Evolutionary conservation across 805 yeast species (phyloP).

Genomic region (Maudiozyma saulgeensis): DNA sequence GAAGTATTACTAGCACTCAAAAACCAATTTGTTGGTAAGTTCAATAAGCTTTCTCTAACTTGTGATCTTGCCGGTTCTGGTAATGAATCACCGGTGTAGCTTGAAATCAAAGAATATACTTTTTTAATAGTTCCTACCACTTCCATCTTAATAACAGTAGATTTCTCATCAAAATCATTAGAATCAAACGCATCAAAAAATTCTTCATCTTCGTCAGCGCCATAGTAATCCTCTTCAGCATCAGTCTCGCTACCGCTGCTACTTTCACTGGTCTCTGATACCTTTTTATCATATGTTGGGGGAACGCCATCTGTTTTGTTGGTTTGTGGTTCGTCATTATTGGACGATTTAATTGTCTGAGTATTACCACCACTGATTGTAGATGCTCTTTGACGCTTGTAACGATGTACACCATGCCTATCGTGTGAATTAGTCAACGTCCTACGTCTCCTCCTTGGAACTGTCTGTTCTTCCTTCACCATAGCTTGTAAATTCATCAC

Average conservation of each 20-base stretch:
- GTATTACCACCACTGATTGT: not conserved
- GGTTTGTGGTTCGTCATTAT: not conserved
- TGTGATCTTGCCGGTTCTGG: constrained; percentile 73
- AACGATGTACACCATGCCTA: not conserved
- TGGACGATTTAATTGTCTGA: not conserved
- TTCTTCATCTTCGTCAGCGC: constrained; percentile 21
- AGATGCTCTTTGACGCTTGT: not conserved
- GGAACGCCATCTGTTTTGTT: not conserved
- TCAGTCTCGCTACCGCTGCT: constrained; percentile 3
- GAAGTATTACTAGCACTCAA: constrained; percentile 24
- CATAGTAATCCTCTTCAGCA: constrained; percentile 6
- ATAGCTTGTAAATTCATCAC: constrained; percentile 53
- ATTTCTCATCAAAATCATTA: constrained; percentile 16
- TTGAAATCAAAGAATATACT: constrained; percentile 76
- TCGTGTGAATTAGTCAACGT: constrained; percentile 2
- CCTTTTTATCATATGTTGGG: not conserved
- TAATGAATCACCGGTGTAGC: constrained; percentile 65
- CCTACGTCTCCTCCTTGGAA: constrained; percentile 7
- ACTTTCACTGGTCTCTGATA: not conserved
- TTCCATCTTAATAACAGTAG: constrained; percentile 57
- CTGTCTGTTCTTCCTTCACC: constrained; percentile 38
- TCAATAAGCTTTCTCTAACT: constrained; percentile 68
- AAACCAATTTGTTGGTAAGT: constrained; percentile 70
- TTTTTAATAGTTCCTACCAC: constrained; percentile 83
- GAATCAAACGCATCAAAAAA: constrained; percentile 29